Conservation (phyloP, 164 flowering plant genomes). For the Paratinospora sagittata region DNA sequence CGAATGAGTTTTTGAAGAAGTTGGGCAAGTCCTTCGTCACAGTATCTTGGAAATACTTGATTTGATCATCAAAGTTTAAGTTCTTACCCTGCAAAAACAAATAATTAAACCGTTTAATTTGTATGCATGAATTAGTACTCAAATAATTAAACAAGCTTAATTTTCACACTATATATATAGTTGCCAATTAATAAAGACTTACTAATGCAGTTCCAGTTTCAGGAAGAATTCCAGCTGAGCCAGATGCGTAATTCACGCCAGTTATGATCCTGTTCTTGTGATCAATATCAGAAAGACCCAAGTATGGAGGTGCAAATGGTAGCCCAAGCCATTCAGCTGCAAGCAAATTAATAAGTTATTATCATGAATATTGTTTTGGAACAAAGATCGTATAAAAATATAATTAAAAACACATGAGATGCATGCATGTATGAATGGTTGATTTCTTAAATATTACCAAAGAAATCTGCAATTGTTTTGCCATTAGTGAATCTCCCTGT, state of each 20-base stretch:
- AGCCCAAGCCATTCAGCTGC: constrained; percentile 9
- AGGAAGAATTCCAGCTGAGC: constrained; percentile 11
- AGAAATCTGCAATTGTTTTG: constrained; percentile 3
- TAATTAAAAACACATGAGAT: too few relatives aligned
- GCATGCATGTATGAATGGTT: background rate
- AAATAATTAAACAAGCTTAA: too few relatives aligned
- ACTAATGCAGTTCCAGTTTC: constrained; percentile 7
- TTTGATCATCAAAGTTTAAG: constrained; percentile 6
- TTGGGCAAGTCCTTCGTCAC: constrained; percentile 6
- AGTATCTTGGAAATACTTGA: constrained; percentile 7
- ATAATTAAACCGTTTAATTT: background rate
- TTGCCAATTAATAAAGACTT: too few relatives aligned
- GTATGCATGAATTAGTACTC: too few relatives aligned
- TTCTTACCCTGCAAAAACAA: constrained; percentile 10
- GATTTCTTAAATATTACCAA: too few relatives aligned
- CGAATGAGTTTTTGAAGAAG: background rate
- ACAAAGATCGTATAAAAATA: too few relatives aligned
- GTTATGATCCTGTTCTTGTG: background rate
- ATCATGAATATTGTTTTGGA: too few relatives aligned
- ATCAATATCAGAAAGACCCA: background rate
- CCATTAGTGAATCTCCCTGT: constrained; percentile 18
- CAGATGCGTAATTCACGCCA: constrained; percentile 15
- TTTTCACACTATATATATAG: too few relatives aligned
- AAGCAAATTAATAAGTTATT: too few relatives aligned
- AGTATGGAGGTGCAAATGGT: constrained; percentile 6